Base-by-base conservation (phyloP, 495 filamentous ascomycete genomes). In the Hyaloscypha bicolor region DNA sequence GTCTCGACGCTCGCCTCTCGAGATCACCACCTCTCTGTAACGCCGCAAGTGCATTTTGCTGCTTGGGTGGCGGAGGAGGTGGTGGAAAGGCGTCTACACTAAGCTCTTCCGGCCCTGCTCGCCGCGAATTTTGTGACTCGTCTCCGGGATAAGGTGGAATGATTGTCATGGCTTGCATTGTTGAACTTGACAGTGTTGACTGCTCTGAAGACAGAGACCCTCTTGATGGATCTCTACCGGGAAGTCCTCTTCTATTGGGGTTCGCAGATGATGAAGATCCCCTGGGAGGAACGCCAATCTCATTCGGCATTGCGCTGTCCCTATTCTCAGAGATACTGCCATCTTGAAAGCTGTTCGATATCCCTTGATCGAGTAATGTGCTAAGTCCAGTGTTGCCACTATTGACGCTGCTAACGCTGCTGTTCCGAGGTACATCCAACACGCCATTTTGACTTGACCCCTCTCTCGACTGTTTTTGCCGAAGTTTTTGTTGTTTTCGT, bases 21-120 rank as follows among this genome's bases (percentile, higher is more conserved):
- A 98, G 80, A 65, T 97, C 93, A 6, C 93, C 93, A 62, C 93
- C 93, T 75, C 92, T 83, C 75, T 98, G 96, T 67, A 99, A 77
- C 53, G 93, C 93, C 48, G 91, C 93, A 59, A 99, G 81, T 9
- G 95, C 95, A 80, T 97, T 94, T 70, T 92, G 91, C 29, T 90
- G 89, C 55, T 91, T 89, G 11, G 91, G 90, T 12, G 91, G 91
- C 9, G 91, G 91, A 14, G 91, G 90, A 3, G 84, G 85, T n/a
- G 85, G 84, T 37, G 90, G 87, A 65, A 89, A 85, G 66, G 84
- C 77, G 72, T 87, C 84, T 72, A 85, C 74, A 71, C 60, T 78
- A 73, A 68, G 80, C 14, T 71, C 70, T 55, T 14, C 60, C 11
- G 53, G 30, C 1, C 32, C 53, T 69, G 39, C 78, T 72, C 59